Evolutionary conservation across 2,329 filamentous ascomycete species (phyloP).

Genomic region (Camptophora hylomeconis): DNA sequence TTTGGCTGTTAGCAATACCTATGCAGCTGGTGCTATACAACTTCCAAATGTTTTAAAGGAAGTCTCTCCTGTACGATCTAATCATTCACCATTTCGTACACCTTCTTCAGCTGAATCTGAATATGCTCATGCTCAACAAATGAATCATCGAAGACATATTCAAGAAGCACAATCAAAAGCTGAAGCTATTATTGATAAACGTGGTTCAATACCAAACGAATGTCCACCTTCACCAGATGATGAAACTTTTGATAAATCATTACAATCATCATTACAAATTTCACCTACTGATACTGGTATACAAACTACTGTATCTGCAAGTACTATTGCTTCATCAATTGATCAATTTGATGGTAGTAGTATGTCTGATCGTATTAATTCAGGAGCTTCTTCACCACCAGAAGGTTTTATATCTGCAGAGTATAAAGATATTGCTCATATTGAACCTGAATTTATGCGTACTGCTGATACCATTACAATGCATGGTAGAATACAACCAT

Average conservation of each 20-base stretch:
- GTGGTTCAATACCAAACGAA: conserved; percentile 6
- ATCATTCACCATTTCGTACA: conserved; percentile 2
- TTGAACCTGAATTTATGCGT: conserved; percentile 16
- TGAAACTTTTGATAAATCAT: conserved; percentile 8
- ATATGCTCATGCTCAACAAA: conserved; percentile 18
- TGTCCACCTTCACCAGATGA: conserved; percentile 22
- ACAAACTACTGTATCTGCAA: too few relatives aligned
- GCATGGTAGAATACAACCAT: conserved; percentile 6
- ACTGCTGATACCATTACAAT: conserved; percentile 16
- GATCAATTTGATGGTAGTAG: conserved; percentile 32
- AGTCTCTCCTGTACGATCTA: too few relatives aligned
- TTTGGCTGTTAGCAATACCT: conserved; percentile 30
- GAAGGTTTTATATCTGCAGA: conserved; percentile 25
- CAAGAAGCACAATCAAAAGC: conserved; percentile 13
- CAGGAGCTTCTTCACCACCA: conserved; percentile 33
- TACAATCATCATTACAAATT: conserved; percentile 5
- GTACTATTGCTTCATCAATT: conserved; percentile 34
- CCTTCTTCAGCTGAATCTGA: conserved; percentile 15
- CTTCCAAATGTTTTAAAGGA: conserved; percentile 24
- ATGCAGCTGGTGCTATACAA: conserved; percentile 30
- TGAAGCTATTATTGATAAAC: conserved; percentile 5
- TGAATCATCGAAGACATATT: conserved; percentile 17
- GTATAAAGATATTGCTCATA: conserved; percentile 6
- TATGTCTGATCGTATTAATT: conserved; percentile 34
- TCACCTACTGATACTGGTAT: conserved; percentile 7